phyloP scores from a whole-genome alignment of 1,284 basidiomycete genomes.

The Wallemia ichthyophaga region DNA sequence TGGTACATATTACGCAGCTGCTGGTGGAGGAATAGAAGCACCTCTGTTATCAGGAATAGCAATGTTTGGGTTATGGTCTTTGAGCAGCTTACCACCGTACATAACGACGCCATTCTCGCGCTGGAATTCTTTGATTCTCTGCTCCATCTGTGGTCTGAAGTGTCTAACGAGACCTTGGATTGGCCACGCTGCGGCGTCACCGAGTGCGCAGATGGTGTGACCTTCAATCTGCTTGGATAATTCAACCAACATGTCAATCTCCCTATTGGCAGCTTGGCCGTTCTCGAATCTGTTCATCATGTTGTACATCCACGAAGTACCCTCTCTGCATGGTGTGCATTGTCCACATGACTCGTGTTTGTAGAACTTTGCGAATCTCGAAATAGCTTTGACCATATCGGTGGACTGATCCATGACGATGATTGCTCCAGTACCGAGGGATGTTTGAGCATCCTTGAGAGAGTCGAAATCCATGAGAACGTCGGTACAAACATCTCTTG shows the following conservation, averaged over 20 bases:
- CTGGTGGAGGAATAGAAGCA: neutral
- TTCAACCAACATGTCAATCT: slow-evolving; percentile 91
- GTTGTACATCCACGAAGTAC: slow-evolving; percentile 89
- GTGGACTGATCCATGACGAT: slow-evolving; percentile 98
- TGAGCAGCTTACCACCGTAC: slow-evolving; percentile 55
- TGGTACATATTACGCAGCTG: neutral
- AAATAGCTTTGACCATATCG: slow-evolving; percentile 72
- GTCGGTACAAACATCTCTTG: slow-evolving; percentile 45
- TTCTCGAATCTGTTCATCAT: slow-evolving; percentile 60
- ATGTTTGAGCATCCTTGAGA: slow-evolving; percentile 72
- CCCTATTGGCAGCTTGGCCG: slow-evolving; percentile 61
- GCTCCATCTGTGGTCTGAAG: slow-evolving; percentile 76
- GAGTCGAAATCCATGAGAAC: slow-evolving; percentile 97
- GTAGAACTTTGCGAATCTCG: slow-evolving; percentile 82
- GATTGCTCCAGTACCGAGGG: slow-evolving; percentile 86
- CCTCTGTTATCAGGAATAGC: slow-evolving; percentile 42
- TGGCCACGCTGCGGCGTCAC: slow-evolving; percentile 94
- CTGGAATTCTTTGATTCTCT: slow-evolving; percentile 50
- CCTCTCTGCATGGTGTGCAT: slow-evolving; percentile 79
- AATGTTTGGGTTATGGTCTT: slow-evolving; percentile 35
- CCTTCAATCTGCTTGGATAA: slow-evolving; percentile 89
- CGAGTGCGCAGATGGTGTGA: slow-evolving; percentile 78
- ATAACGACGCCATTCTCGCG: slow-evolving; percentile 50
- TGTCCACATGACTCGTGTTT: slow-evolving; percentile 98
- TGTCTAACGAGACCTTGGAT: slow-evolving; percentile 78